Conservation (phyloP, 2,329 filamentous ascomycete genomes). For the Exserohilum turcica region DNA sequence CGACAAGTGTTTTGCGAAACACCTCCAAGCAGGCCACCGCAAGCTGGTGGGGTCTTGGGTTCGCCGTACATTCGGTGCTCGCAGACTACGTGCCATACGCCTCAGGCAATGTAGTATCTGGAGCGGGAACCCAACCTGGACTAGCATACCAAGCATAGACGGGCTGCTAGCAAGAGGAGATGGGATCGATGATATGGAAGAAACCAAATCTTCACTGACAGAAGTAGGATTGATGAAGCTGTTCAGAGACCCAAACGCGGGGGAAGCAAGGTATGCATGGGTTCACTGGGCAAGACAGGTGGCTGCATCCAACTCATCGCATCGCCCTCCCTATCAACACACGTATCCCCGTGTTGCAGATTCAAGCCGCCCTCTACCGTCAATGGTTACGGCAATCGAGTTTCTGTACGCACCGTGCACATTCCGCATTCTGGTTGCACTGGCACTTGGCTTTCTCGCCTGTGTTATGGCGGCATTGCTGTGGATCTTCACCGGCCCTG, state of each 20-base stretch:
- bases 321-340: neutral
- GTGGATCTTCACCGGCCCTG: neutral
- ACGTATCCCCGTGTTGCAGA: neutral
- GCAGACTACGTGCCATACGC: conserved; percentile 25
- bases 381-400: neutral
- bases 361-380: neutral
- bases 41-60: conserved; percentile 31
- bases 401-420: neutral
- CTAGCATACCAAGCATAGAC: neutral
- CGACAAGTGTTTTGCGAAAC: conserved; percentile 31
- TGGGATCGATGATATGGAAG: conserved; percentile 3
- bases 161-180: conserved; percentile 21
- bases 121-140: conserved; percentile 20
- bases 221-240: conserved; percentile 48
- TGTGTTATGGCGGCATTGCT: neutral
- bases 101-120: conserved; percentile 22
- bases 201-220: conserved; percentile 36
- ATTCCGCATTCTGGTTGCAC: neutral
- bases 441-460: neutral
- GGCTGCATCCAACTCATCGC: conserved; percentile 18
- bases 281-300: conserved; percentile 51
- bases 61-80: conserved; percentile 25
- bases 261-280: conserved; percentile 49
- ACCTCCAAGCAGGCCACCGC: conserved; percentile 21
- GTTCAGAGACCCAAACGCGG: conserved; percentile 41